A percentile compares a stretch with the other conserved stretches of the same genome.
These are phyloP conservation scores for Hysterium pulicare DNA, from an alignment of 2,329 filamentous ascomycete genomes.

Conservation along the genomic window DNA sequence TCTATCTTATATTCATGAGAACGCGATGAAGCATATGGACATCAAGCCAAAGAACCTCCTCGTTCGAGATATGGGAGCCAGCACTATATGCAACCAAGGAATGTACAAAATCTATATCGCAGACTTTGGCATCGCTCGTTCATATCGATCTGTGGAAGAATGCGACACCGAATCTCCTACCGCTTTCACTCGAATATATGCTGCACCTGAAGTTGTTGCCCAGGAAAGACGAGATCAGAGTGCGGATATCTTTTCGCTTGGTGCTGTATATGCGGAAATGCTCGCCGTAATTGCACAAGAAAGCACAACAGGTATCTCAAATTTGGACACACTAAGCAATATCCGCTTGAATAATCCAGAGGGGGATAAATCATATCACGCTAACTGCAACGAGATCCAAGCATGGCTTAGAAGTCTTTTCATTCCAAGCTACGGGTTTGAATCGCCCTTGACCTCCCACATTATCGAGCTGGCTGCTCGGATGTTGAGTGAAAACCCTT, in stretches of 20 bases:
- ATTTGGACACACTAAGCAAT: conserved; percentile 4
- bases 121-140: conserved; percentile 22
- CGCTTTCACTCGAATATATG: conserved; percentile 15
- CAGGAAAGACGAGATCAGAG: conserved; percentile 11
- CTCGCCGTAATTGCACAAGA: conserved; percentile 9
- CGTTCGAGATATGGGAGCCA: conserved; percentile 8
- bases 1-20: conserved; percentile 14
- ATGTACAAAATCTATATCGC: conserved; percentile 18
- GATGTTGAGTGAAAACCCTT: no score
- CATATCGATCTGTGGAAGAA: conserved; percentile 15
- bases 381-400: not conserved
- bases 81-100: not conserved
- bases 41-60: conserved; percentile 25
- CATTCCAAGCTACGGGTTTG: not conserved
- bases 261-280: conserved; percentile 21
- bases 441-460: no score
- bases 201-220: conserved; percentile 17
- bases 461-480: no score
- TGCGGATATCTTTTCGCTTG: conserved; percentile 23
- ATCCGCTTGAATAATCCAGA: conserved; percentile 3
- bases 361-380: not conserved
- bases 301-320: conserved; percentile 1
- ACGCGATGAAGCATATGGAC: conserved; percentile 21
- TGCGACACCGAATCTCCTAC: conserved; percentile 15
- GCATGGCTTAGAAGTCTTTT: conserved; percentile 1